Evolutionary conservation across 2,329 filamentous ascomycete genomes (phyloP).

Genomic region (Westerdykella ornata): DNA sequence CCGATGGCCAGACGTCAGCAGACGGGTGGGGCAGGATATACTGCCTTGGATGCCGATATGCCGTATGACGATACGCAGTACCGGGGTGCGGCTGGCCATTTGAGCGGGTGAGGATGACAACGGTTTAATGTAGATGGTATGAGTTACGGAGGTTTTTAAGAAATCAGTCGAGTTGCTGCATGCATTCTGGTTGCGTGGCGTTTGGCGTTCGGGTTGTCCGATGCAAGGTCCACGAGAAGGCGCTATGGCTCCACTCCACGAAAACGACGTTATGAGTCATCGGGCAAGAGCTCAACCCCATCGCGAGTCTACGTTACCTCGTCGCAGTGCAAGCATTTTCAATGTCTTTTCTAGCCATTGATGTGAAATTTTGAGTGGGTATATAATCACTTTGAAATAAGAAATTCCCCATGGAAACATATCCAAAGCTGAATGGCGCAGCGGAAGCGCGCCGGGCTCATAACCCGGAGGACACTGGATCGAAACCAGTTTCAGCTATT

Average conservation of each 20-base stretch:
- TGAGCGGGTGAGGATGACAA: constrained; percentile 6
- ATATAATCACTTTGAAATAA: too few relatives aligned
- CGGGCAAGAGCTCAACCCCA: too few relatives aligned
- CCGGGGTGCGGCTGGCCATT: constrained; percentile 27
- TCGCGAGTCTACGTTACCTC: too few relatives aligned
- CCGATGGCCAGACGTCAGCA: constrained; percentile 10
- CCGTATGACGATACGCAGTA: constrained; percentile 40
- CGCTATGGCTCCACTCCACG: too few relatives aligned
- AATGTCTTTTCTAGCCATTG: too few relatives aligned
- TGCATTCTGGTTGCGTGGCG: too few relatives aligned
- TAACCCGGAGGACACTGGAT: constrained; percentile 33
- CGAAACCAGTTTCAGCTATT: constrained; percentile 22
- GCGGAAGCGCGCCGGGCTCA: constrained; percentile 35
- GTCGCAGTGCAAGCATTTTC: too few relatives aligned
- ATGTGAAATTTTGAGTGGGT: too few relatives aligned
- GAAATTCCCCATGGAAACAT: constrained; percentile 3
- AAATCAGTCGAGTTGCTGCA: too few relatives aligned
- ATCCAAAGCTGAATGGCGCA: constrained; percentile 28
- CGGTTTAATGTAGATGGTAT: constrained; percentile 12
- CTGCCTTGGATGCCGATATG: constrained; percentile 39
- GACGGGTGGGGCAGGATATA: constrained; percentile 34
- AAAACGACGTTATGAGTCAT: too few relatives aligned
- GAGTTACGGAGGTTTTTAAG: not conserved
- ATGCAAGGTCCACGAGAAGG: too few relatives aligned
- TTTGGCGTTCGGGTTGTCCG: too few relatives aligned